These are phyloP conservation scores for Exophiala aquamarina DNA, from an alignment of 2,329 filamentous ascomycete species.

Conservation along the genomic window DNA sequence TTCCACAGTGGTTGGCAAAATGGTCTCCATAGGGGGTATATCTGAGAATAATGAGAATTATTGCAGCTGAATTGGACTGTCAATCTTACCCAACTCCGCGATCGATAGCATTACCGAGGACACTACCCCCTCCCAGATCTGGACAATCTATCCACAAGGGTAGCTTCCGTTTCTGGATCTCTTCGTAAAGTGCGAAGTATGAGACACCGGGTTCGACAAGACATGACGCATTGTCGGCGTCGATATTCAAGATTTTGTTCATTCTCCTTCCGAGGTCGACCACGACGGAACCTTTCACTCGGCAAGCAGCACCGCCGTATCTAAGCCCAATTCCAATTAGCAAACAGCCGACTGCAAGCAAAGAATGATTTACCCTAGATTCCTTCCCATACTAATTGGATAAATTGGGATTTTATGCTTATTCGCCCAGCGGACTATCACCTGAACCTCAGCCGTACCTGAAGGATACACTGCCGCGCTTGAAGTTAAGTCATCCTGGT, in stretches of 20 bases:
- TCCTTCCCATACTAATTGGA: slow-evolving; percentile 42
- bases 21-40: slow-evolving; percentile 43
- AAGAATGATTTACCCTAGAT: slow-evolving; percentile 41
- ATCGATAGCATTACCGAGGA: slow-evolving; percentile 52
- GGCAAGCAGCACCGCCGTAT: slow-evolving; percentile 47
- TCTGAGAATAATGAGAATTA: no score
- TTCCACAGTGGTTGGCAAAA: slow-evolving; percentile 45
- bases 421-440: slow-evolving; percentile 35
- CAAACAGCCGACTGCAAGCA: no score
- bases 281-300: slow-evolving; percentile 45
- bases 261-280: slow-evolving; percentile 45
- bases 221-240: slow-evolving; percentile 34
- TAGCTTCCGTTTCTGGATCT: slow-evolving; percentile 38
- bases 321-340: no score
- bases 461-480: slow-evolving; percentile 42
- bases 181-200: slow-evolving; percentile 46
- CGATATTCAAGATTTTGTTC: slow-evolving; percentile 35
- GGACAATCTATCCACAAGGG: slow-evolving; percentile 51
- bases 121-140: slow-evolving; percentile 51
- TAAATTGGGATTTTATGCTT: slow-evolving; percentile 36
- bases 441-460: slow-evolving; percentile 37
- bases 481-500: slow-evolving; percentile 45
- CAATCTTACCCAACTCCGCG: slow-evolving; percentile 39
- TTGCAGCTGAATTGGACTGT: no score
- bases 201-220: slow-evolving; percentile 47